Evolutionary conservation across 495 filamentous ascomycete genomes (phyloP), one percentile per base, ranked within the genome.

Genomic region (Xylaria sp.): DNA sequence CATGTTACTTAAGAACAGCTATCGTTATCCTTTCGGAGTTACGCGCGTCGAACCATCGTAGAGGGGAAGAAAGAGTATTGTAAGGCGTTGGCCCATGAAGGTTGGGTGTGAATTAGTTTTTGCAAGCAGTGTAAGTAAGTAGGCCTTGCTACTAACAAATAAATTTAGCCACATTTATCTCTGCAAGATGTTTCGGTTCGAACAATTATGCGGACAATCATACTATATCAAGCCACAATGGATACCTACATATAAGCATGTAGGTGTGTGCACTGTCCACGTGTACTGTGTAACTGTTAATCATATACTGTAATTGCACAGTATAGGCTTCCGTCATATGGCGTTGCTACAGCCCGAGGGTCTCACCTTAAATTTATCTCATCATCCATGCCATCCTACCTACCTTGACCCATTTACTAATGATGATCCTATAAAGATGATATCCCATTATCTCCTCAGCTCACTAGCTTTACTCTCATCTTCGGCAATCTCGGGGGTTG

Each of bases 401-500:
- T 46, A 3, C 29, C 41, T 50, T 41, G 17, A 24, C 29, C 6
- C 63, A 40, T 21, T 46, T 11, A 50, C 21, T 4, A 19, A 53
- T 33, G n/a, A 63, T 70, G 68, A 46, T 55, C 12, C 37, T 33
- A 26, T 59, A 17, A 66, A 31, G 19, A 64, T 65, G 50, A 41
- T 59, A 3, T 17, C 40, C 7, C 37, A 59, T 21, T 3, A n/a
- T 29, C 26, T 63, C 35, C 33, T 70, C 46, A 40, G 44, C 62
- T 62, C 7, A 7, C 37, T 62, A 21, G 37, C 44, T n/a, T 17
- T 52, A 3, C 33, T 70, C 58, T 59, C 33, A 37, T 53, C 35
- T 52, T 73, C 33, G 59, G 48, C 12, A 63, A 46, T 21, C 53
- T 71, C 14, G 26, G 66, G 52, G 41, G 52, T 14, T 59, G 43